Conservation (phyloP, 2,329 filamentous ascomycete species). For the Parafenestella ontariensis region DNA sequence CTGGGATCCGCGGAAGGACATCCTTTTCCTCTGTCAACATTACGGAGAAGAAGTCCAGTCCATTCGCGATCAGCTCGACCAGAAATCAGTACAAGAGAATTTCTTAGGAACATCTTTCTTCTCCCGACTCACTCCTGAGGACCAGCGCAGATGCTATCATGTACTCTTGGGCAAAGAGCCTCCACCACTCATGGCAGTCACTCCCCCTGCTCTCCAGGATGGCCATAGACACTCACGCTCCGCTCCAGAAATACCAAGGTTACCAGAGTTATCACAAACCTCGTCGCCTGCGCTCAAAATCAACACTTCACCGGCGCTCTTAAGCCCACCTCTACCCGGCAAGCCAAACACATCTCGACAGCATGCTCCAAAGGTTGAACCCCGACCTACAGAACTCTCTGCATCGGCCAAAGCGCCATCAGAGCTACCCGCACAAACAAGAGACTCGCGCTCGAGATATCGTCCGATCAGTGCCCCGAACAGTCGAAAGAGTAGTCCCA, state of each 20-base stretch:
- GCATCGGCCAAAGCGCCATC: neutral
- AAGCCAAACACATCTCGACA: conserved; percentile 10
- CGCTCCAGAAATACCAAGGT: conserved; percentile 8
- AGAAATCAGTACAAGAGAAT: conserved; percentile 29
- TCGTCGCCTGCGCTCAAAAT: conserved; percentile 21
- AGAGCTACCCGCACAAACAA: neutral
- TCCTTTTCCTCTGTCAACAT: conserved; percentile 38
- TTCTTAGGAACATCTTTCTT: conserved; percentile 40
- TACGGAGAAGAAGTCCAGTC: conserved; percentile 33
- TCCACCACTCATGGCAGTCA: conserved; percentile 31
- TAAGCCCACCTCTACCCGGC: conserved; percentile 17
- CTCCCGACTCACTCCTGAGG: conserved; percentile 23
- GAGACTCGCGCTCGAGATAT: conserved; percentile 18
- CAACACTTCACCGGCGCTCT: conserved; percentile 7
- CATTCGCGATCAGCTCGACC: conserved; percentile 31
- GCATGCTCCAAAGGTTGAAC: neutral
- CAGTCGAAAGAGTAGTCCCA: conserved; percentile 6
- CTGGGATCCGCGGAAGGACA: conserved; percentile 41
- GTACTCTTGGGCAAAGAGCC: conserved; percentile 33
- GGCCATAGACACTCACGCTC: conserved; percentile 16
- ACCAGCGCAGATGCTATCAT: conserved; percentile 37
- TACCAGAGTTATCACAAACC: conserved; percentile 13
- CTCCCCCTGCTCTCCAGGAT: conserved; percentile 18
- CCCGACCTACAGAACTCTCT: neutral
- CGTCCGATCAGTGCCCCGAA: conserved; percentile 15